phyloP scores from a whole-genome alignment of 306 rosid species.

The Trifolium dubium region DNA sequence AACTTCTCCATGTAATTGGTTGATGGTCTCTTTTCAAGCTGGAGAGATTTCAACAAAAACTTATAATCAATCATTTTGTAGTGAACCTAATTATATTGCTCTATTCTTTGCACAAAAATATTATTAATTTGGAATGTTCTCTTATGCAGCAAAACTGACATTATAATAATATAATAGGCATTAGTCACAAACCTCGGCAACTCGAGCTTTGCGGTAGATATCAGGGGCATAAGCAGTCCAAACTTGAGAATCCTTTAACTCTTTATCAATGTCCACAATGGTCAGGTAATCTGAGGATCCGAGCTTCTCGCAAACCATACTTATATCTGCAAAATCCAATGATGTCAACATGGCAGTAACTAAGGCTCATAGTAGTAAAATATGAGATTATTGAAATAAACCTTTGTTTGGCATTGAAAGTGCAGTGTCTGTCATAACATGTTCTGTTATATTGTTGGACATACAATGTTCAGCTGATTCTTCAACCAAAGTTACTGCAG shows the following conservation, averaged over 20 bases:
- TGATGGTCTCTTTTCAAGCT: constrained; percentile 70
- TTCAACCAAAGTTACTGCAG: constrained; percentile 40
- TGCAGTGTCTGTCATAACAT: constrained; percentile 37
- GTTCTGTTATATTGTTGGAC: constrained; percentile 39
- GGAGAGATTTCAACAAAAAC: constrained; percentile 34
- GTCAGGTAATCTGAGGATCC: constrained; percentile 46
- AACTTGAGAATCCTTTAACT: constrained; percentile 61
- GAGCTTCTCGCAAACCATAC: constrained; percentile 47
- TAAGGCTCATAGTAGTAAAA: not conserved
- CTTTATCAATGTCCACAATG: constrained; percentile 62
- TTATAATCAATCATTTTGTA: constrained; percentile 26
- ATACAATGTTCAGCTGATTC: constrained; percentile 37
- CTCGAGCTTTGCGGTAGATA: constrained; percentile 58
- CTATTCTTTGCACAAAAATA: constrained; percentile 14
- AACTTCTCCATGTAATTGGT: constrained; percentile 66
- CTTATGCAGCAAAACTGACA: constrained; percentile 6
- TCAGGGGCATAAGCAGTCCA: constrained; percentile 82
- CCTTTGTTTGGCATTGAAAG: constrained; percentile 59
- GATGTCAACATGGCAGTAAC: constrained; percentile 28
- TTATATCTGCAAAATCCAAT: constrained; percentile 58
- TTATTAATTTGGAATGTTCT: constrained; percentile 5
- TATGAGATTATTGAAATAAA: constrained; percentile 39
- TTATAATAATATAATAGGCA: not conserved
- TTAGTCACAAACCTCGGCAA: constrained; percentile 71
- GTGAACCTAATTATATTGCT: constrained; percentile 7